Percentiles rank a stretch among this genome's conserved stretches.
These are phyloP conservation scores for Mycogone perniciosa DNA, from an alignment of 2,329 filamentous ascomycete genomes.

Conservation along the genomic window DNA sequence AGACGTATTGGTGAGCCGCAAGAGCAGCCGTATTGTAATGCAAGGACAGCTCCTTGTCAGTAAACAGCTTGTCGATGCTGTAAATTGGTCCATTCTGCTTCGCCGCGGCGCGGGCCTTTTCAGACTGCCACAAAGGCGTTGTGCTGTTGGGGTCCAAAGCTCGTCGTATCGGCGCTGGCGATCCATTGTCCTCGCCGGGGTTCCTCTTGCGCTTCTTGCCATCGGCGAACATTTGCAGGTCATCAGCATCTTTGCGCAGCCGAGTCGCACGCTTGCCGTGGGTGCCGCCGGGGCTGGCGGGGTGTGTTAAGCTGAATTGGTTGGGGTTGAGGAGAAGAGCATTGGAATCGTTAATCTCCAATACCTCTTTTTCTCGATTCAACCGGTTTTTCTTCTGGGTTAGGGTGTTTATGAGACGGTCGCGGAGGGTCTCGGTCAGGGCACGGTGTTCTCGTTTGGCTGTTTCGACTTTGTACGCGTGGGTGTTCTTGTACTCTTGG, in stretches of 20 bases:
- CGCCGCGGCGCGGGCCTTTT: conserved; percentile 47
- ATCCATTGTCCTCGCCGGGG: conserved; percentile 55
- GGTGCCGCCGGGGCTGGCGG: conserved; percentile 55
- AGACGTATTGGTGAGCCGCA: conserved; percentile 55
- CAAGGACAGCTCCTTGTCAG: conserved; percentile 61
- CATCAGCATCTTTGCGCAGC: conserved; percentile 55
- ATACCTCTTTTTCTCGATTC: conserved; percentile 59
- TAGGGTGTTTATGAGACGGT: conserved; percentile 61
- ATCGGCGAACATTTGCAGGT: conserved; percentile 48
- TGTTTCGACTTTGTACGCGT: conserved; percentile 56
- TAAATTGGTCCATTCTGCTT: conserved; percentile 55
- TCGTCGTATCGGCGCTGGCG: conserved; percentile 52
- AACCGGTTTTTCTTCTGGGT: conserved; percentile 59
- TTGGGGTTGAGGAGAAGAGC: conserved; percentile 61
- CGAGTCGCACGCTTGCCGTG: conserved; percentile 59
- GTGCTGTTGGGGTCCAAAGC: conserved; percentile 50
- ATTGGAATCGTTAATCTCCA: conserved; percentile 61
- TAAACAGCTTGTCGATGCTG: conserved; percentile 64
- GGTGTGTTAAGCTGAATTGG: conserved; percentile 61
- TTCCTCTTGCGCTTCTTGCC: conserved; percentile 59
- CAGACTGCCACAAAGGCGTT: conserved; percentile 57
- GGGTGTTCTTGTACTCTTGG: conserved; percentile 52
- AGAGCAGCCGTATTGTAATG: conserved; percentile 58
- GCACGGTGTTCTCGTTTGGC: conserved; percentile 56
- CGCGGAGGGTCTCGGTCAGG: conserved; percentile 54